These are phyloP conservation scores for Spergularia marina DNA, from an alignment of 148 eudicot genomes.

Conservation along the genomic window DNA sequence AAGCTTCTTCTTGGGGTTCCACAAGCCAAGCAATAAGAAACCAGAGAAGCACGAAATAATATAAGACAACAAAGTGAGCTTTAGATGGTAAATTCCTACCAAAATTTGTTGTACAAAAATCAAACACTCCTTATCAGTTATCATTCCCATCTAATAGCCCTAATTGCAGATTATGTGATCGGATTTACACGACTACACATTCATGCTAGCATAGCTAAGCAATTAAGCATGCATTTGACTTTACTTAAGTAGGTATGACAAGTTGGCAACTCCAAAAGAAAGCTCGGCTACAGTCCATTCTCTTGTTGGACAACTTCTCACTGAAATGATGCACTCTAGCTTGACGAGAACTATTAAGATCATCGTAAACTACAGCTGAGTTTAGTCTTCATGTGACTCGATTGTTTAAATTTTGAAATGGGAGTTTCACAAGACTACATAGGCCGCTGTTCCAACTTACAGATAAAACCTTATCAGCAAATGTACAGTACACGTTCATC, in stretches of 20 bases:
- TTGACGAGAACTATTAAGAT: neutral
- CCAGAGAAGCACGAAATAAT: neutral
- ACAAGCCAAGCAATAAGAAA: neutral
- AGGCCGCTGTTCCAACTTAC: neutral
- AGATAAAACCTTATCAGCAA: no score
- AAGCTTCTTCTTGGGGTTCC: neutral
- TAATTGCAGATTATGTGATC: neutral
- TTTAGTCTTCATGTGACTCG: neutral
- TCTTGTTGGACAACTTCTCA: conserved; percentile 1
- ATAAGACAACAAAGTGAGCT: neutral
- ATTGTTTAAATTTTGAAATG: neutral
- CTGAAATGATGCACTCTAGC: neutral
- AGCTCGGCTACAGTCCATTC: neutral
- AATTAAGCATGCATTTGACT: neutral
- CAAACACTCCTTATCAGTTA: neutral
- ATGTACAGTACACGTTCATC: no score
- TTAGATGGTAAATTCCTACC: neutral
- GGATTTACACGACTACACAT: neutral
- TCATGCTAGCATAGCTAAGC: neutral
- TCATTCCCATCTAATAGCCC: neutral
- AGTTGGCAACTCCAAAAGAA: neutral
- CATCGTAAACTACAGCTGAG: neutral
- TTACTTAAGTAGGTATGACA: neutral
- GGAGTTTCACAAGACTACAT: neutral
- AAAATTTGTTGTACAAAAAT: neutral